Percentiles rank a stretch among this genome's conserved stretches.
Evolutionary conservation across 768 basidiomycete species (phyloP).

Genomic region (Trametes meyenii): DNA sequence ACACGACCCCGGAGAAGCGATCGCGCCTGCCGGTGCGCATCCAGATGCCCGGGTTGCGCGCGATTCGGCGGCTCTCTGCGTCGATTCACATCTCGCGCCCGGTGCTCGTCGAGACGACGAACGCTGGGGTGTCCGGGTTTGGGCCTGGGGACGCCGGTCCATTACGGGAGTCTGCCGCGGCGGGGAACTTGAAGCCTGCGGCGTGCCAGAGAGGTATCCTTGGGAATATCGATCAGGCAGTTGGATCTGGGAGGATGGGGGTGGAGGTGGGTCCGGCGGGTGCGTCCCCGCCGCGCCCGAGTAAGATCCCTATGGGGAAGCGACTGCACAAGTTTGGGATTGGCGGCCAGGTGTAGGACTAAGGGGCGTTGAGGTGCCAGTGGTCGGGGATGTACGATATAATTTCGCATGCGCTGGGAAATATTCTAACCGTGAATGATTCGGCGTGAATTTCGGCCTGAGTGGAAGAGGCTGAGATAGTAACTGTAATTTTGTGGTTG

Average conservation of each 20-base stretch:
- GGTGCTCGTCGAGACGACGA: slow-evolving; percentile 29
- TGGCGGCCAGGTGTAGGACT: neutral
- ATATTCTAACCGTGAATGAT: too few relatives aligned
- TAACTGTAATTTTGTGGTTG: too few relatives aligned
- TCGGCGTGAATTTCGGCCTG: too few relatives aligned
- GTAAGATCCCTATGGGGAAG: slow-evolving; percentile 24
- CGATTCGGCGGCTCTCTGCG: slow-evolving; percentile 29
- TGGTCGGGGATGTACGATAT: neutral
- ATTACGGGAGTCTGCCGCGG: too few relatives aligned
- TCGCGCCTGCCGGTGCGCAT: slow-evolving; percentile 30
- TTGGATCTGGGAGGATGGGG: neutral
- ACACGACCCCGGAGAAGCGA: slow-evolving; percentile 18
- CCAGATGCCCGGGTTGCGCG: slow-evolving; percentile 10
- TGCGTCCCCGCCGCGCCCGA: slow-evolving; percentile 9
- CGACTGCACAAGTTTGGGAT: slow-evolving; percentile 14
- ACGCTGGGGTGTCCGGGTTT: slow-evolving; percentile 20
- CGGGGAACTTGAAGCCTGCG: too few relatives aligned
- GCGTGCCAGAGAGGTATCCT: too few relatives aligned
- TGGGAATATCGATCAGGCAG: neutral
- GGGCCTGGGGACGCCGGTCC: too few relatives aligned
- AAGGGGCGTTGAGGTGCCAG: neutral
- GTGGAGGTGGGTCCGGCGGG: neutral
- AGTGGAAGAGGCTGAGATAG: too few relatives aligned
- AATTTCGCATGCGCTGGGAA: too few relatives aligned
- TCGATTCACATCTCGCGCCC: slow-evolving; percentile 27